A percentile compares a stretch with the other conserved stretches of the same genome.
Evolutionary conservation across 768 basidiomycete genomes (phyloP).

Genomic region (Thelephora ganbajun): DNA sequence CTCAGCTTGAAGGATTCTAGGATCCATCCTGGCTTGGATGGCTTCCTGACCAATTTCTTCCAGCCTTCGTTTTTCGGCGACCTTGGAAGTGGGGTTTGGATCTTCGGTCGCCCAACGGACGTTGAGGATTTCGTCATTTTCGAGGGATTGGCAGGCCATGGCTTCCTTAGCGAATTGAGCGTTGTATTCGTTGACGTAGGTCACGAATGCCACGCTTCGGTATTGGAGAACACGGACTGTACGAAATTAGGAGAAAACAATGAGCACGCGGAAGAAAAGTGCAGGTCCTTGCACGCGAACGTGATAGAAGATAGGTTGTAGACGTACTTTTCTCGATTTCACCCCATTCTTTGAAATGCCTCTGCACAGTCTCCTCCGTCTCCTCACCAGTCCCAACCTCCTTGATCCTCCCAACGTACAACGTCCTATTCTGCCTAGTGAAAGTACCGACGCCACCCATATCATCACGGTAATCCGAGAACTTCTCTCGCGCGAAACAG

Average conservation of each 20-base stretch:
- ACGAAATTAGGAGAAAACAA: constrained; percentile 13
- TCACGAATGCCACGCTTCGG: constrained; percentile 94
- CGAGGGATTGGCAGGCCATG: constrained; percentile 96
- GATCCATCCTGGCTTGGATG: constrained; percentile 75
- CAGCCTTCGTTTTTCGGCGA: constrained; percentile 70
- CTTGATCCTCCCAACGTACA: constrained; percentile 90
- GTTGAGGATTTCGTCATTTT: constrained; percentile 95
- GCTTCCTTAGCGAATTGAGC: constrained; percentile 97
- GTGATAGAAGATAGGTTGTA: too few relatives aligned
- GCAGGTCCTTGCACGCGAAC: too few relatives aligned
- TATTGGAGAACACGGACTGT: constrained; percentile 84
- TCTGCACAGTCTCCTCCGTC: constrained; percentile 78
- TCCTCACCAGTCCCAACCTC: constrained; percentile 82
- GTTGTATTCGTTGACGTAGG: constrained; percentile 72
- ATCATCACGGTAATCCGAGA: constrained; percentile 93
- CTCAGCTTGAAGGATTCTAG: constrained; percentile 81
- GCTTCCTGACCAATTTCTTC: constrained; percentile 80
- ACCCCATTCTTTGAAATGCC: constrained; percentile 96
- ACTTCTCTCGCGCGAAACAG: constrained; percentile 94
- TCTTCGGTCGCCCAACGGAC: constrained; percentile 99
- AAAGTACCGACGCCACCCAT: constrained; percentile 99
- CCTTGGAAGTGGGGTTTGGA: constrained; percentile 86
- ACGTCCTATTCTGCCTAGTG: constrained; percentile 82
- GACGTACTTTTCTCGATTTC: constrained; percentile 82
- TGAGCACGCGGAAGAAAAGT: too few relatives aligned